phyloP scores from a whole-genome alignment of 164 flowering plant genomes.

The Echeveria elegans region DNA sequence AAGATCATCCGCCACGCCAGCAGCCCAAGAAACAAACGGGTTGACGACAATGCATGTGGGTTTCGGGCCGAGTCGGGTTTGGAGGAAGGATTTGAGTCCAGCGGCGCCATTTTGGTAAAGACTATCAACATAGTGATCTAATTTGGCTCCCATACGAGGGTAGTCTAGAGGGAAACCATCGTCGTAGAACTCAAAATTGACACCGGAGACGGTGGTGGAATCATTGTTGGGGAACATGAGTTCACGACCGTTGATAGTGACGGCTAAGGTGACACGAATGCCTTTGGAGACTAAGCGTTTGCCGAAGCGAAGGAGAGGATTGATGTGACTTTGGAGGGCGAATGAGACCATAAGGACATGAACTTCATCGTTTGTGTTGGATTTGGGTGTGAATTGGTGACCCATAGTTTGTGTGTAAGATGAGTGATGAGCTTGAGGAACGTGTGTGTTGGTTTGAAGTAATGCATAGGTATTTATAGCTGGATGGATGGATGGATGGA shows the following conservation, averaged over 20 bases:
- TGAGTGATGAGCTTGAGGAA: background rate
- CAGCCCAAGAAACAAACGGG: conserved; percentile 29
- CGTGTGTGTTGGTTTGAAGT: background rate
- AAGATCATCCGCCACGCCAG: conserved; percentile 20
- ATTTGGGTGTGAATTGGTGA: conserved; percentile 14
- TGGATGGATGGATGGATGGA: too few relatives aligned
- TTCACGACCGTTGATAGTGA: background rate
- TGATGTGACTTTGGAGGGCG: conserved; percentile 61
- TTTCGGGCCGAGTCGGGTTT: background rate
- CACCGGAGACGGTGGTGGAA: too few relatives aligned
- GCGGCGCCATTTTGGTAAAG: conserved; percentile 16
- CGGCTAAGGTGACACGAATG: conserved; percentile 45
- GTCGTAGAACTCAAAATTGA: conserved; percentile 19
- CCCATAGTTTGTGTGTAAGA: conserved; percentile 4
- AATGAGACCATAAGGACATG: conserved; percentile 57
- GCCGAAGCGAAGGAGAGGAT: conserved; percentile 57
- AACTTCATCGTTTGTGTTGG: background rate
- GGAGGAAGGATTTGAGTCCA: conserved; percentile 18
- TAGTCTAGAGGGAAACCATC: conserved; percentile 27
- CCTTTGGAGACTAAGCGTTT: conserved; percentile 53
- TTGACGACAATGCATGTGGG: conserved; percentile 21
- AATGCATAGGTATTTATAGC: background rate
- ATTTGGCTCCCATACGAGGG: conserved; percentile 12
- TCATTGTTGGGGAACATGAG: background rate
- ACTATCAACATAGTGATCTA: conserved; percentile 19